These are phyloP conservation scores for Sporothrix phasma DNA, from an alignment of 2,329 filamentous ascomycete genomes.

Conservation along the genomic window DNA sequence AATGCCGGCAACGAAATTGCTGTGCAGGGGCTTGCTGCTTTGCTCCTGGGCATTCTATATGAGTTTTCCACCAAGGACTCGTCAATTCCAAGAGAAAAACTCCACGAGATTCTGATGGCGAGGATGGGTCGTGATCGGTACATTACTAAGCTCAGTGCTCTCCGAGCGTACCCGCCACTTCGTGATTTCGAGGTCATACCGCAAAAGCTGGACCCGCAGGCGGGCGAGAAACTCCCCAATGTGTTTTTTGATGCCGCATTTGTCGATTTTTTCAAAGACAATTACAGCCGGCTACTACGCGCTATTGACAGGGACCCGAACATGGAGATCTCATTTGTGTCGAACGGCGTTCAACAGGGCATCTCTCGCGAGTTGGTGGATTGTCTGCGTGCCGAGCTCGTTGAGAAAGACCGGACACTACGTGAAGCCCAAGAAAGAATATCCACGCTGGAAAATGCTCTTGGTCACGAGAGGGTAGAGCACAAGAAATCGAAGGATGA, in stretches of 20 bases:
- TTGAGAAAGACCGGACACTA: slow-evolving; percentile 53
- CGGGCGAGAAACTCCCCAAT: slow-evolving; percentile 53
- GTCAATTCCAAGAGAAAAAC: slow-evolving; percentile 67
- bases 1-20: slow-evolving; percentile 54
- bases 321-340: slow-evolving; percentile 70
- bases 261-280: slow-evolving; percentile 91
- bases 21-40: slow-evolving; percentile 72
- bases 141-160: slow-evolving; percentile 65
- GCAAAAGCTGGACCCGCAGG: slow-evolving; percentile 49
- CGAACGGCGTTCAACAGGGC: slow-evolving; percentile 74
- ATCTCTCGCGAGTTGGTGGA: slow-evolving; percentile 93
- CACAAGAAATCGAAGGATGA: slow-evolving; percentile 57
- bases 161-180: slow-evolving; percentile 68
- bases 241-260: slow-evolving; percentile 81
- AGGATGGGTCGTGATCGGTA: slow-evolving; percentile 80
- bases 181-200: slow-evolving; percentile 84
- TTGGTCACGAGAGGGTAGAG: slow-evolving; percentile 65
- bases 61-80: slow-evolving; percentile 98
- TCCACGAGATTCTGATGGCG: slow-evolving; percentile 68
- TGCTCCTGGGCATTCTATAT: slow-evolving; percentile 79
- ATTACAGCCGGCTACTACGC: slow-evolving; percentile 74
- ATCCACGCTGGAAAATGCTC: slow-evolving; percentile 39
- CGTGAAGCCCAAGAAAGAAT: slow-evolving; percentile 38
- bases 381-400: slow-evolving; percentile 64
- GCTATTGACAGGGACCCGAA: slow-evolving; percentile 87